Percentiles rank a stretch among this genome's conserved stretches.
Evolutionary conservation across 495 filamentous ascomycete species (phyloP).

Genomic region (Hypoxylon intermedium): DNA sequence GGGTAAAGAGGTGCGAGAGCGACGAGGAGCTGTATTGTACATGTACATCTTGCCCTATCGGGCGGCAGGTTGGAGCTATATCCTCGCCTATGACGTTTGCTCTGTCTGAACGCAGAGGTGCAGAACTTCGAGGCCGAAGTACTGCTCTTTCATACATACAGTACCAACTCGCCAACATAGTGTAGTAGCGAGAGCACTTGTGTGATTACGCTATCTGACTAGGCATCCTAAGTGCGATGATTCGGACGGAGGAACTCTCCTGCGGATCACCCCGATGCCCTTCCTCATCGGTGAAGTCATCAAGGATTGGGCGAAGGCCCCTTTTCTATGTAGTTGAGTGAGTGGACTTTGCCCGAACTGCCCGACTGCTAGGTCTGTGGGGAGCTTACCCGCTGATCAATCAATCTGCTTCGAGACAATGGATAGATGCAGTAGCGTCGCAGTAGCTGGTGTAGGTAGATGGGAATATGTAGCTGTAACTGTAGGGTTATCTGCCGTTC

Average conservation of each 20-base stretch:
- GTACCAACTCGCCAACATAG: too few species aligned
- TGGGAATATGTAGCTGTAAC: background rate
- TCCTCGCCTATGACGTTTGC: constrained; percentile 37
- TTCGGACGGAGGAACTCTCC: constrained; percentile 11
- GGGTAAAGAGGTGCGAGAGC: too few species aligned
- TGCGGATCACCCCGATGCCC: constrained; percentile 12
- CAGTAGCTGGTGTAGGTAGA: background rate
- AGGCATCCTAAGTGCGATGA: too few species aligned
- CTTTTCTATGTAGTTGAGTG: too few species aligned
- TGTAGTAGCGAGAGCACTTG: too few species aligned
- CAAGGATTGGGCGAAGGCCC: constrained; percentile 5
- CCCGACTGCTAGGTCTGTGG: background rate
- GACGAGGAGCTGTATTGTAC: too few species aligned
- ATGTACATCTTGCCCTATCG: constrained; percentile 31
- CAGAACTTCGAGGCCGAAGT: background rate
- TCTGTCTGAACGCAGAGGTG: constrained; percentile 21
- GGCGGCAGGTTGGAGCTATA: constrained; percentile 17
- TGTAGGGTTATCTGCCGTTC: too few species aligned
- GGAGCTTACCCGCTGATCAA: constrained; percentile 19
- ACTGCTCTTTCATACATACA: background rate
- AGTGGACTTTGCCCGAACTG: constrained; percentile 4
- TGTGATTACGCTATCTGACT: too few species aligned
- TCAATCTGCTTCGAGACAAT: constrained; percentile 17
- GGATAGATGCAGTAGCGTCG: constrained; percentile 25
- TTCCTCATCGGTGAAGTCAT: constrained; percentile 44